Conservation (phyloP, 768 basidiomycete species). For the Lactarius deliciosus region DNA sequence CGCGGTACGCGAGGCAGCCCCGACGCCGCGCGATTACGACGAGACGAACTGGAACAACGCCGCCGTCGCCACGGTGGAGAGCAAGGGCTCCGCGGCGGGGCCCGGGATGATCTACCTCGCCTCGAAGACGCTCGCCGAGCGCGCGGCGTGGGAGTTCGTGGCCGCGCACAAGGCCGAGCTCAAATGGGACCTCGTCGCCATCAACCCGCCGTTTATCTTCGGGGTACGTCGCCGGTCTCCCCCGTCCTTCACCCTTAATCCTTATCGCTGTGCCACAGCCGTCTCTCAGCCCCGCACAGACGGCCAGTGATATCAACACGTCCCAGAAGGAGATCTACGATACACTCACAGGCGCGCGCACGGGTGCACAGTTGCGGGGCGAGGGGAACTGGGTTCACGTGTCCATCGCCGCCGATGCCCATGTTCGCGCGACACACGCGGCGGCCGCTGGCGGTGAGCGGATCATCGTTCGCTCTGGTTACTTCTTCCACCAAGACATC, state of each 20-base stretch:
- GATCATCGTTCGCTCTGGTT: conserved; percentile 14
- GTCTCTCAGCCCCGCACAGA: conserved; percentile 31
- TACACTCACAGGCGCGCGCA: conserved; percentile 13
- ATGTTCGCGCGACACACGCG: conserved; percentile 12
- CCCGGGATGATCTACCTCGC: conserved; percentile 51
- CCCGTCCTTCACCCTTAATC: background rate
- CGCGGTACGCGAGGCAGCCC: conserved; percentile 38
- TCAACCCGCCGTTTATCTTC: conserved; percentile 51
- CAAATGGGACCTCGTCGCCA: conserved; percentile 50
- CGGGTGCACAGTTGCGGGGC: background rate
- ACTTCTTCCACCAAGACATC: conserved; percentile 19
- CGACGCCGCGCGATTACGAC: conserved; percentile 28
- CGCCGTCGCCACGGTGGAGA: conserved; percentile 44
- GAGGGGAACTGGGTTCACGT: conserved; percentile 20
- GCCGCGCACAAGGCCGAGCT: conserved; percentile 44
- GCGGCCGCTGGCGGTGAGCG: conserved; percentile 19
- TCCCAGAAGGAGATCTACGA: conserved; percentile 23
- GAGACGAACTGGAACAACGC: conserved; percentile 54
- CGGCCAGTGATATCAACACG: conserved; percentile 20
- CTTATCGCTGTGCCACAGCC: conserved; percentile 29
- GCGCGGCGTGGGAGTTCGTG: conserved; percentile 52
- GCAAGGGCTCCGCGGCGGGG: conserved; percentile 48
- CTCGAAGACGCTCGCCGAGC: conserved; percentile 60
- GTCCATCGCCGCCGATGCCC: conserved; percentile 10
- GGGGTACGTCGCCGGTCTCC: background rate